Evolutionary conservation across 2,329 filamentous ascomycete genomes (phyloP).

Genomic region (Xylariaceae sp.): DNA sequence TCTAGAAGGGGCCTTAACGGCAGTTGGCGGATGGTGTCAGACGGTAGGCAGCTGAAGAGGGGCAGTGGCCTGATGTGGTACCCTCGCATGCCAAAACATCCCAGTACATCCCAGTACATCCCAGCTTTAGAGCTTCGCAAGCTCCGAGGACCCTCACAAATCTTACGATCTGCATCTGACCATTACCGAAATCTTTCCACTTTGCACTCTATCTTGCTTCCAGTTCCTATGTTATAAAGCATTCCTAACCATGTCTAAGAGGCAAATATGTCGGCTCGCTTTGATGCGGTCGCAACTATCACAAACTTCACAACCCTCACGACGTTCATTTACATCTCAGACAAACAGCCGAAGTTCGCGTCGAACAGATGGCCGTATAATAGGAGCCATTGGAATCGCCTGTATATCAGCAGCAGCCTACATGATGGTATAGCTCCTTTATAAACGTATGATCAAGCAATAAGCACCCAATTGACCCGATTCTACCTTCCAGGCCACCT

Average conservation of each 20-base stretch:
- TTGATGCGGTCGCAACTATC: constrained; percentile 30
- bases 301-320: constrained; percentile 25
- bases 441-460: not conserved
- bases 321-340: constrained; percentile 31
- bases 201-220: not conserved
- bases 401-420: constrained; percentile 32
- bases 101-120: too few species aligned
- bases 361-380: constrained; percentile 23
- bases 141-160: constrained; percentile 12
- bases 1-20: too few species aligned
- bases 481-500: constrained; percentile 44
- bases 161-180: constrained; percentile 27
- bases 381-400: constrained; percentile 28
- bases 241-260: constrained; percentile 32
- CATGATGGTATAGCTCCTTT: constrained; percentile 33
- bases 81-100: constrained; percentile 6
- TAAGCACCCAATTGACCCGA: constrained; percentile 30
- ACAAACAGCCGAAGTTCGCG: constrained; percentile 28
- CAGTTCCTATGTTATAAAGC: constrained; percentile 1
- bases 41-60: constrained; percentile 11
- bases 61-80: constrained; percentile 8
- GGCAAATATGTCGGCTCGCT: constrained; percentile 32
- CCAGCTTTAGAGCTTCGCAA: constrained; percentile 7
- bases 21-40: too few species aligned
- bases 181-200: constrained; percentile 21